Percentiles rank a stretch among this genome's conserved stretches.
Conservation (phyloP, 2,329 filamentous ascomycete genomes). For the Tricladium varicosporioides region DNA sequence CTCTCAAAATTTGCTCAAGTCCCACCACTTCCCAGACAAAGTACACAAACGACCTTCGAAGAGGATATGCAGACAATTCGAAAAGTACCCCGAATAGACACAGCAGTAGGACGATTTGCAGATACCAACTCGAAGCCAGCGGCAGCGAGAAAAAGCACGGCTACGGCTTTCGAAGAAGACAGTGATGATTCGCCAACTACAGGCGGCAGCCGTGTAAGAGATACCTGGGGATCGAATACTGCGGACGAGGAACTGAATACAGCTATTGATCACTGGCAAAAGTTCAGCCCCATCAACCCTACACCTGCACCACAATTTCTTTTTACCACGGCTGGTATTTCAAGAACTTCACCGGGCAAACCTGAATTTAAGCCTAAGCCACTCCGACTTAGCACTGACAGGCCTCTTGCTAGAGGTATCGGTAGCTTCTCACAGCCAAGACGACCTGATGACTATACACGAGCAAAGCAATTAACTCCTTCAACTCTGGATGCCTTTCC, state of each 20-base stretch:
- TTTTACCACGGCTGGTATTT: not conserved
- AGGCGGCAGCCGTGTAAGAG: not conserved
- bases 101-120: not conserved
- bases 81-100: not conserved
- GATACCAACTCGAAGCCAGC: not conserved
- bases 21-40: not conserved
- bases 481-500: constrained; percentile 6
- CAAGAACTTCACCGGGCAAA: constrained; percentile 10
- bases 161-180: not conserved
- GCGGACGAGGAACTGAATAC: constrained; percentile 8
- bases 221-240: not conserved
- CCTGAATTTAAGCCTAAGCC: not conserved
- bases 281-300: constrained; percentile 12
- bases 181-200: not conserved
- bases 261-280: constrained; percentile 16
- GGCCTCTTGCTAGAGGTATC: constrained; percentile 7
- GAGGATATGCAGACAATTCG: constrained; percentile 1
- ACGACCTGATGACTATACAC: constrained; percentile 16
- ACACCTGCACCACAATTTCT: constrained; percentile 8
- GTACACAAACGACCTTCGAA: not conserved
- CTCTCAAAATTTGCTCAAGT: not conserved
- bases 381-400: not conserved
- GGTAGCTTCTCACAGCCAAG: constrained; percentile 28
- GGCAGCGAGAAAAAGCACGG: not conserved
- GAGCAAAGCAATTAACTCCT: constrained; percentile 3